Evolutionary conservation across 2,329 filamentous ascomycete species (phyloP), one percentile per base, ranked within the genome.

Genomic region (Colletotrichum sp.): DNA sequence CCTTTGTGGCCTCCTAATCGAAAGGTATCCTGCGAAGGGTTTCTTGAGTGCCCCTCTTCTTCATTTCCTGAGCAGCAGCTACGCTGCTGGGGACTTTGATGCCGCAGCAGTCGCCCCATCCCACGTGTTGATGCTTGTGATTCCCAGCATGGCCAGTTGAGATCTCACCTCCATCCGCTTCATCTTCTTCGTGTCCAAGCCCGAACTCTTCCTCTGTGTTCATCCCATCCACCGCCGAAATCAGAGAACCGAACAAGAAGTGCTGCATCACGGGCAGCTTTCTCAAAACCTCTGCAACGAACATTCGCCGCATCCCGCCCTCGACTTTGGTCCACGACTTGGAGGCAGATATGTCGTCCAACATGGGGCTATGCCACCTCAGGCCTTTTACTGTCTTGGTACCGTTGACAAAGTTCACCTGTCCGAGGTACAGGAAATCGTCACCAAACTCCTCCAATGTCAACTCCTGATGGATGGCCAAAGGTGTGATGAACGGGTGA

Each of bases 181-280:
- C 90, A 32, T 87, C 87, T 13, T 89, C 89, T 56, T 88, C 87
- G 6, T 83, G 83, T 4, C 82, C 81, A 6, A 83, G 80, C n/a
- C 87, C 89, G 1, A 85, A 85, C 62, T 91, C 89, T 30, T 86
- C 85, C 79, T 93, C 91, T 62, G 88, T 89, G 77, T 92, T 94
- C 97, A 99, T 98, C 2, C 92, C 95, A 26, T 95, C 91, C 0
- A 89, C 91, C 1, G 96, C 95, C 0, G 95, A 93, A 3, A 99
- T 89, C 66, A 99, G 85, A 10, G 93, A 94, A 1, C 97, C 97
- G 81, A 99, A 99, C 70, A 99, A 82, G 80, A 99, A 99, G 84
- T 99, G 97, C 85, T 99, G 97, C 96, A 98, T 98, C 58, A 99
- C 96, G 1, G 97, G 97, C 71, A 99, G 84, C 85, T 99, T 99